Evolutionary conservation across 441 rosid genomes (phyloP), one percentile per base, ranked within the genome.

Genomic region (Brassica hybrid): DNA sequence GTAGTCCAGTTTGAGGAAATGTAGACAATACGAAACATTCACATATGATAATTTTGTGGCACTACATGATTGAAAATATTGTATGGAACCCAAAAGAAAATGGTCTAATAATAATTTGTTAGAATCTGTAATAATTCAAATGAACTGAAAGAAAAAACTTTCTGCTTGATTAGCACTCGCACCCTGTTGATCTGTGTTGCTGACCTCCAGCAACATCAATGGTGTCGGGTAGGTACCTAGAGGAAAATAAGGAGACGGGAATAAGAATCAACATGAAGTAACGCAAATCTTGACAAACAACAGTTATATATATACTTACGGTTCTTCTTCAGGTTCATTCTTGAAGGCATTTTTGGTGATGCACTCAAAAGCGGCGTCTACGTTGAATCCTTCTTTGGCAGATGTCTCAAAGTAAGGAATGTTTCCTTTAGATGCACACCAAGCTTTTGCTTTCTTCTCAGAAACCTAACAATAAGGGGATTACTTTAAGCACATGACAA

Each of bases 171-270:
- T 81, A 90, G 76, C 94, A 87, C 69, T 90, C 91, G 54, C 94
- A 90, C 19, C 94, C 94, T 7, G 91, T 81, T 3, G 94, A 91
- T 77, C 93, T 81, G 41, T 85, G 93, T 63, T 80, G 81, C 56
- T 84, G 87, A 76, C 89, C 91, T 8, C 88, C 85, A 0, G 70
- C 83, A 41, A 91, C 89, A 66, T 91, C 90, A 3, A 91, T 87
- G 71, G 91, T 88, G 63, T 91, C 97, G 1, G 94, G 94, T 60
- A 86, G 86, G 62, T 90, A 91, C 80, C 97, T 91, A 48, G 70
- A 65, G 62, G 48, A 56, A 27, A 14, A 18, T 12, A 56, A 14
- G 30, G 21, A 62, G 48, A 10, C 25, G 36, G 2, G 60, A 59
- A 14, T 34, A 6, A 6, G 38, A 58, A 32, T 34, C 4, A 54